Conservation (phyloP, 2,329 filamentous ascomycete genomes). For the Pseudogymnoascus sp. region DNA sequence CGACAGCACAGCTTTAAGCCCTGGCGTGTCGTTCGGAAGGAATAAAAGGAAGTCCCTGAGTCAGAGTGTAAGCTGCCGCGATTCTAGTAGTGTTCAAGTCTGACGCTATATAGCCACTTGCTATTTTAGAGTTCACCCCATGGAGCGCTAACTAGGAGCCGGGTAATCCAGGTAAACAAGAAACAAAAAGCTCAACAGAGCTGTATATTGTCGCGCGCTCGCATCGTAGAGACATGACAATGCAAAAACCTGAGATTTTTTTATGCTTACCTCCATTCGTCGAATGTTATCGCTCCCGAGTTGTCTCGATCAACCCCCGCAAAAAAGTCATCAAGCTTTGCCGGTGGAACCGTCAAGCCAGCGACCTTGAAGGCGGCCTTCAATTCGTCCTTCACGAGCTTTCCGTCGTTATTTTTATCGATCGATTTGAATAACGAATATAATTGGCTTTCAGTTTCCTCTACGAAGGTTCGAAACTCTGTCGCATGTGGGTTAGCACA, state of each 20-base stretch:
- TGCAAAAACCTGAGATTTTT: not conserved
- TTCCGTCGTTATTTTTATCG: slow-evolving; percentile 76
- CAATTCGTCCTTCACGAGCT: slow-evolving; percentile 79
- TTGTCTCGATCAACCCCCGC: slow-evolving; percentile 80
- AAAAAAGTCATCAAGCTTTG: slow-evolving; percentile 79
- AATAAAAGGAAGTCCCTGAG: slow-evolving; percentile 86
- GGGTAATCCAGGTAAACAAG: not conserved
- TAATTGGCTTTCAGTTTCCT: slow-evolving; percentile 78
- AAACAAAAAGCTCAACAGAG: not conserved
- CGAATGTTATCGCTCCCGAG: slow-evolving; percentile 65
- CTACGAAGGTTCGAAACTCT: slow-evolving; percentile 89
- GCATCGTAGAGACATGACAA: not conserved
- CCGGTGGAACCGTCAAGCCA: slow-evolving; percentile 68
- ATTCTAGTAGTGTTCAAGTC: not conserved
- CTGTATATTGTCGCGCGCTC: not conserved
- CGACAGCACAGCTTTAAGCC: slow-evolving; percentile 73
- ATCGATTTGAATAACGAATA: slow-evolving; percentile 76
- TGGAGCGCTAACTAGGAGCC: not conserved
- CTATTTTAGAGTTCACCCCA: not conserved
- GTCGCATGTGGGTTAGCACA: not conserved
- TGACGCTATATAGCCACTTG: not conserved
- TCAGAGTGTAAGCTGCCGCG: slow-evolving; percentile 4
- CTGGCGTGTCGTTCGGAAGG: slow-evolving; percentile 61
- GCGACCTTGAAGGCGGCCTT: slow-evolving; percentile 67
- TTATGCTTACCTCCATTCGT: slow-evolving; percentile 83